Evolutionary conservation across 163 green algal species (phyloP), one percentile per base, ranked within the genome.

Genomic region (Prototheca cutis): DNA sequence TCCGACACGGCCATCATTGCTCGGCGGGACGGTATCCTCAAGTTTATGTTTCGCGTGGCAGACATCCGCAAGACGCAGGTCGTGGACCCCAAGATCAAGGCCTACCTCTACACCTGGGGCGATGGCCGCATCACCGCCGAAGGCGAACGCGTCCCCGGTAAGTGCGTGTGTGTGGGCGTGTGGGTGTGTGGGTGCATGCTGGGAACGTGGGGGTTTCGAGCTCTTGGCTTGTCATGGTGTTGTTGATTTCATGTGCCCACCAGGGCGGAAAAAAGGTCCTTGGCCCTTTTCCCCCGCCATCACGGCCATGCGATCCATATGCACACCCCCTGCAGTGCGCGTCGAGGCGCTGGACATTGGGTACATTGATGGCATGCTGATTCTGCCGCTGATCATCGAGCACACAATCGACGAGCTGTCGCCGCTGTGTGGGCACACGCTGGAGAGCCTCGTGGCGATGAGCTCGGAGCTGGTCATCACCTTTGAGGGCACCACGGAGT

Each of bases 41-140:
- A 94, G 62, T 88, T 95, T 63, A 94, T 94, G 87, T 90, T 95
- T 47, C 77, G 88, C 3, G 61, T 95, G 7, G 85, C 76, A 2
- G 88, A 95, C 80, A 82, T 93, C 39, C 71, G 88, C 2, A 51
- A 62, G 27, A 78, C 77, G 6, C 67, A 76, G 63, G 83, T 90
- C 19, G 81, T 91, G 10, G 67, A 81, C 29, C 85, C 88, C 0
- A 73, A 65, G 10, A 76, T 96, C 21, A 68, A 70, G 23, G 83
- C 80, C 3, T 76, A 72, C 56, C 65, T 95, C 63, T 89, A 82
- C 74, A 85, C 67, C 1, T 76, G 68, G 70, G 74, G 69, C 21
- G 61, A 72, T 31, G 81, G 83, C 6, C 80, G 77, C 39, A 71
- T 59, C 21, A 94, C 85, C 1, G 73, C 78, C 6, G 88, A 96